Conservation (phyloP, 1,284 basidiomycete genomes). For the Leccinum subrobustum region DNA sequence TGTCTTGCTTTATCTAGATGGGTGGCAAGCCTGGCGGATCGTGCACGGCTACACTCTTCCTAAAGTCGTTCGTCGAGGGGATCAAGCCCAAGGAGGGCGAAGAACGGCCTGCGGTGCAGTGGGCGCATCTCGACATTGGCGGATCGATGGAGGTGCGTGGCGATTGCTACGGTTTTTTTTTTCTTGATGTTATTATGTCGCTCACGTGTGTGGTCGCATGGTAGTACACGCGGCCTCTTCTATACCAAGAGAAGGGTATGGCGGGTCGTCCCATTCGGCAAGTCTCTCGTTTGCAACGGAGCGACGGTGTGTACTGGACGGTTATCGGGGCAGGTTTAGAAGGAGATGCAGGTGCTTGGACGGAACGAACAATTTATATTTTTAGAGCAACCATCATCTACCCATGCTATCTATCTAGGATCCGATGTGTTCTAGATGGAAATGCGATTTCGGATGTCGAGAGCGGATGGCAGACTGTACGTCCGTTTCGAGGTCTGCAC, state of each 20-base stretch:
- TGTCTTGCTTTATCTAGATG: conserved; percentile 24
- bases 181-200: neutral
- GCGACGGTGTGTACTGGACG: conserved; percentile 8
- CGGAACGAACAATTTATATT: neutral
- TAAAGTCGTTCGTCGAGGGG: conserved; percentile 79
- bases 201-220: conserved; percentile 2
- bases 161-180: neutral
- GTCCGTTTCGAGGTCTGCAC: neutral
- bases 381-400: neutral
- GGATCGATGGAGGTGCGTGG: conserved; percentile 69
- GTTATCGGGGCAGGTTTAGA: conserved; percentile 18
- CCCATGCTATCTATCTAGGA: neutral
- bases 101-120: conserved; percentile 52
- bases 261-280: conserved; percentile 72
- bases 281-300: conserved; percentile 1
- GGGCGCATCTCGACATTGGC: conserved; percentile 87
- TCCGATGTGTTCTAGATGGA: neutral
- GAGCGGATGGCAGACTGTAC: neutral
- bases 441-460: neutral
- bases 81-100: conserved; percentile 54
- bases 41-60: conserved; percentile 85
- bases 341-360: neutral
- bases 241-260: conserved; percentile 77
- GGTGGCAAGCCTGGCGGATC: conserved; percentile 76
- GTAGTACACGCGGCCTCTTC: conserved; percentile 51